phyloP scores from a whole-genome alignment of 768 basidiomycete genomes.

The Tricholoma sp. region DNA sequence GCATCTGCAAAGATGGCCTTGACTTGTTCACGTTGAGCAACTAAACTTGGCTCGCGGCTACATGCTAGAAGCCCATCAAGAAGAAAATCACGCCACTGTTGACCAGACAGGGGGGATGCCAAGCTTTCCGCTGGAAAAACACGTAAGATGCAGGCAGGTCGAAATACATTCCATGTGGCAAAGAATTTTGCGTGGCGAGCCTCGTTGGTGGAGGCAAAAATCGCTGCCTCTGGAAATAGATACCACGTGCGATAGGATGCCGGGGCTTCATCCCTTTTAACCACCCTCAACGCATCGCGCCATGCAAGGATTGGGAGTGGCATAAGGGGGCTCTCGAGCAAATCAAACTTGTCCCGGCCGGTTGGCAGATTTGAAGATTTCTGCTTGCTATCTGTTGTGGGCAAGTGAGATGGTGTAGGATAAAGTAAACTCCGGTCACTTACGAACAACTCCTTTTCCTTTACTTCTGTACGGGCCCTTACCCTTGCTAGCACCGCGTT shows the following conservation, averaged over 20 bases:
- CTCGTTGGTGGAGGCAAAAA: neutral
- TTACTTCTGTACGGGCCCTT: neutral
- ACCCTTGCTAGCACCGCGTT: neutral
- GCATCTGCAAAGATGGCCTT: neutral
- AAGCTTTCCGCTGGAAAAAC: neutral
- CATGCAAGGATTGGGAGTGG: neutral
- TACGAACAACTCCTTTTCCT: neutral
- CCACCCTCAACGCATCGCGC: neutral
- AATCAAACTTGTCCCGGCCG: neutral
- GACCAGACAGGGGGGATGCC: neutral
- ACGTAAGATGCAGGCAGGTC: neutral
- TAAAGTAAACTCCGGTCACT: neutral
- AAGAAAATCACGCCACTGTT: no score
- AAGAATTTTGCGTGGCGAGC: neutral
- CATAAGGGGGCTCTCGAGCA: neutral
- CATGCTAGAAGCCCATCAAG: neutral
- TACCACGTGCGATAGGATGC: neutral
- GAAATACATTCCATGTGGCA: neutral
- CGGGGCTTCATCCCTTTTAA: neutral
- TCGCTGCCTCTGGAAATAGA: neutral
- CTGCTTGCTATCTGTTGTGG: neutral
- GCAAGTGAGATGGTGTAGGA: neutral
- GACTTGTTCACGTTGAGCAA: neutral
- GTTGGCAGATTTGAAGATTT: neutral
- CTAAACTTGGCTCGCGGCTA: neutral